Evolutionary conservation across 805 yeast species (phyloP), one percentile per base, ranked within the genome.

Genomic region (Wickerhamiella cacticola): DNA sequence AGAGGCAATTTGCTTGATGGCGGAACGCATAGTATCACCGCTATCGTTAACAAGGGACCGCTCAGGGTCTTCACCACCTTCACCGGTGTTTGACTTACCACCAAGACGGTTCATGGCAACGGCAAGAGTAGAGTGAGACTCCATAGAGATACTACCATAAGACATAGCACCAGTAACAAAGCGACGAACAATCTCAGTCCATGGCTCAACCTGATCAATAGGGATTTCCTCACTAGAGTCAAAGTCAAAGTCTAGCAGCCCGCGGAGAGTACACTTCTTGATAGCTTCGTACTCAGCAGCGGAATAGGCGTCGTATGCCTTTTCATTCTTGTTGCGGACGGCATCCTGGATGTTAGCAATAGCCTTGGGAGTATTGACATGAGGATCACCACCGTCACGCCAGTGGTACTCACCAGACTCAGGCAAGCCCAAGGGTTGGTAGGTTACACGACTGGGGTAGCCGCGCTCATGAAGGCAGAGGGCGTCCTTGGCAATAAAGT

Each of bases 101-200:
- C 97, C 97, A 54, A 89, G 73, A 64, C 97, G 74, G 72, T 89
- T 89, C 98, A 89, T 89, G 41, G 98, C 98, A 48, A 89, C 94
- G 12, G 98, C 98, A 58, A 89, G 71, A 9, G 98, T 89, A 3
- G 96, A 86, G 68, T 89, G 98, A 2, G 96, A 88, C 68, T 89
- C 98, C 95, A 88, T 83, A 3, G 97, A 89, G 62, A 89, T 89
- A 43, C 97, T 89, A 62, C 98, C 98, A 62, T 92, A 89, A 1
- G 96, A 88, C 98, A 89, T 89, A 46, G 98, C 98, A 70, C 98
- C 98, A n/a, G 98, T 88, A 54, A 88, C 88, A 64, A 92, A 92
- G 59, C 98, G 77, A 59, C 96, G 80, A 28, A 88, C 98, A 64
- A 89, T 89, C 66, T 89, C 98, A 31, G 97, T 92, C 98, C 98